These are phyloP conservation scores for Drechslerella dactyloides DNA, from an alignment of 2,329 filamentous ascomycete genomes.

Conservation along the genomic window DNA sequence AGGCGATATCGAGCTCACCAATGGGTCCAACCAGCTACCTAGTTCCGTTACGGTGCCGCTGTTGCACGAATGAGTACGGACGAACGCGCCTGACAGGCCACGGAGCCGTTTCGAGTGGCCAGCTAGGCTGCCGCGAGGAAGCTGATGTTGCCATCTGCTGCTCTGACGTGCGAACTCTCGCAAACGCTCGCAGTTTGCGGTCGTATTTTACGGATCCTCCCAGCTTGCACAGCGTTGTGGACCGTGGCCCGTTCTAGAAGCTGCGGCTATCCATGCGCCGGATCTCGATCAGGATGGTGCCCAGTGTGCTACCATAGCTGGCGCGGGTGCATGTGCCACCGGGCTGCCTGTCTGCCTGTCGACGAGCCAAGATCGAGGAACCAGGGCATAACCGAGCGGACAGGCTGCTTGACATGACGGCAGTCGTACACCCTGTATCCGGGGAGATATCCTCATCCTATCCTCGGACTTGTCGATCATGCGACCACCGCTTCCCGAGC, in stretches of 20 bases:
- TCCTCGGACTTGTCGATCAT: too few relatives aligned
- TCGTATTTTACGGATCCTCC: not conserved
- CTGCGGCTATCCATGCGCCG: not conserved
- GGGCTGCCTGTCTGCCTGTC: not conserved
- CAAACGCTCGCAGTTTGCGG: conserved; percentile 12
- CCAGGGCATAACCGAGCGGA: too few relatives aligned
- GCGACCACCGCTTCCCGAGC: too few relatives aligned
- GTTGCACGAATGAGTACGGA: not conserved
- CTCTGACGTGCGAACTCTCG: conserved; percentile 21
- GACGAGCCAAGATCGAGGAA: not conserved
- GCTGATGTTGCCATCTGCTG: not conserved
- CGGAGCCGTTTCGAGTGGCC: not conserved
- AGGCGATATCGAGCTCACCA: not conserved
- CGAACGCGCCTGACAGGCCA: conserved; percentile 2
- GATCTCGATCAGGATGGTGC: conserved; percentile 3
- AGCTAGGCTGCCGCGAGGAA: conserved; percentile 21
- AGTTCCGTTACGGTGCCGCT: not conserved
- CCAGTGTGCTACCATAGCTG: not conserved
- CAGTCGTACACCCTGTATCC: too few relatives aligned
- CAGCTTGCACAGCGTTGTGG: not conserved
- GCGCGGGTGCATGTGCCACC: not conserved
- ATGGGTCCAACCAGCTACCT: not conserved
- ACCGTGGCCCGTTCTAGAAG: not conserved
- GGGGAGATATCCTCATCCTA: too few relatives aligned
- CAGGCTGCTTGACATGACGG: too few relatives aligned